Conservation (phyloP, 2,329 filamentous ascomycete genomes). For the Aspergillus neoniger region DNA sequence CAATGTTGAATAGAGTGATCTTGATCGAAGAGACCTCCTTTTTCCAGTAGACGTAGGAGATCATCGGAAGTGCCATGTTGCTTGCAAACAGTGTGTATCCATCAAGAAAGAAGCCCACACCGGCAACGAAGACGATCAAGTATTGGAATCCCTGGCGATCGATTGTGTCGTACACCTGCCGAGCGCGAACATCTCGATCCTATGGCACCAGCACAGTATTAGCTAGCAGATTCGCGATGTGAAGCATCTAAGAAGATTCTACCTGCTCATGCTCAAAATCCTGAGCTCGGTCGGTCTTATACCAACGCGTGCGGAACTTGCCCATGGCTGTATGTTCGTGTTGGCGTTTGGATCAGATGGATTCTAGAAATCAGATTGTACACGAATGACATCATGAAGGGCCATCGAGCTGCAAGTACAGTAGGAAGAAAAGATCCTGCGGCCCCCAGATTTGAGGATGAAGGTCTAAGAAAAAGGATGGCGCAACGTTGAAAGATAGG, state of each 20-base stretch:
- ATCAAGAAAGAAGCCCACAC: slow-evolving; percentile 54
- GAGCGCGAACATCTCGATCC: slow-evolving; percentile 47
- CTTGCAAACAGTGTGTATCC: slow-evolving; percentile 52
- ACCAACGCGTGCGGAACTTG: slow-evolving; percentile 39
- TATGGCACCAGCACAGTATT: slow-evolving; percentile 14
- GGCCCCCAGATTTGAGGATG: not conserved
- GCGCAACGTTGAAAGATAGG: not conserved
- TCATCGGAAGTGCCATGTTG: slow-evolving; percentile 54
- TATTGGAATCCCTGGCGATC: slow-evolving; percentile 47
- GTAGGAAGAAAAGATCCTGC: not conserved
- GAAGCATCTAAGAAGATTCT: not conserved
- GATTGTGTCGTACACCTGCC: slow-evolving; percentile 49
- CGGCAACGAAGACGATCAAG: slow-evolving; percentile 50
- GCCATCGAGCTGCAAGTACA: not conserved
- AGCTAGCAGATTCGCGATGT: not conserved
- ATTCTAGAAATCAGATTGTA: not conserved
- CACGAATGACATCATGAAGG: slow-evolving; percentile 9
- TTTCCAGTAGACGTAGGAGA: slow-evolving; percentile 52
- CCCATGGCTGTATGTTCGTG: slow-evolving; percentile 26
- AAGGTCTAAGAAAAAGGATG: not conserved
- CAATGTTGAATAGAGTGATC: slow-evolving; percentile 48
- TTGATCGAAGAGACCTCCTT: slow-evolving; percentile 37
- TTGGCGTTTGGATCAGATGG: not conserved
- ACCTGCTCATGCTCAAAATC: slow-evolving; percentile 49
- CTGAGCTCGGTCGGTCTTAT: slow-evolving; percentile 47